A percentile compares a stretch with the other conserved stretches of the same genome.
Evolutionary conservation across 768 basidiomycete species (phyloP).

Genomic region (Pulveroboletus sp.): DNA sequence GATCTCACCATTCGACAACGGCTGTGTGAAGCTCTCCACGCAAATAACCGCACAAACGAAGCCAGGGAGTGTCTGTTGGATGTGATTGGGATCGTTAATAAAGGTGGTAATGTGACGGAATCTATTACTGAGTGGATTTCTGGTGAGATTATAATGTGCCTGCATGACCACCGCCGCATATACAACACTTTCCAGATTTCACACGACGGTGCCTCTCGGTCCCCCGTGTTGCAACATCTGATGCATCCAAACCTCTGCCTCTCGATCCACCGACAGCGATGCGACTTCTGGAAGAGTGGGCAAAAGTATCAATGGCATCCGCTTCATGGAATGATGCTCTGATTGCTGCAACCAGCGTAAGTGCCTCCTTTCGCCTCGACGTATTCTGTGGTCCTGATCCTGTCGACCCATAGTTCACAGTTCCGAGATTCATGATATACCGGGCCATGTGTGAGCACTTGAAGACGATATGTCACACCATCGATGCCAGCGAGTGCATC

Average conservation of each 20-base stretch:
- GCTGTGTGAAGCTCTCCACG: slow-evolving; percentile 6
- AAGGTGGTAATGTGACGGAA: no score
- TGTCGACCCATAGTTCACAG: neutral
- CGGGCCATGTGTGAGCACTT: neutral
- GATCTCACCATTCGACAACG: neutral
- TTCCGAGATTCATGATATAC: neutral
- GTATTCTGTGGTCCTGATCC: no score
- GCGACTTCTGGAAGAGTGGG: neutral
- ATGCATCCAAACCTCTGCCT: no score
- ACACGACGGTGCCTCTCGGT: neutral
- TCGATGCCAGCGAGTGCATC: neutral
- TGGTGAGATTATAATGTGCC: neutral
- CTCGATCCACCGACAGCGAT: no score
- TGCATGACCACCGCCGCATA: neutral
- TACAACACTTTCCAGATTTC: neutral
- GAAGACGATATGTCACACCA: neutral
- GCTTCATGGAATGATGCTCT: neutral
- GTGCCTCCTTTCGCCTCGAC: neutral
- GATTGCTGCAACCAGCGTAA: neutral
- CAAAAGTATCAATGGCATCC: neutral
- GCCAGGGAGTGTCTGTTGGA: neutral
- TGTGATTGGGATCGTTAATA: neutral
- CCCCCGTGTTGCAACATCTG: no score
- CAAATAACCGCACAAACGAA: neutral
- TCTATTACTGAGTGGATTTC: neutral